phyloP scores from a whole-genome alignment of 768 basidiomycete genomes.

The Termitomyces sp. region DNA sequence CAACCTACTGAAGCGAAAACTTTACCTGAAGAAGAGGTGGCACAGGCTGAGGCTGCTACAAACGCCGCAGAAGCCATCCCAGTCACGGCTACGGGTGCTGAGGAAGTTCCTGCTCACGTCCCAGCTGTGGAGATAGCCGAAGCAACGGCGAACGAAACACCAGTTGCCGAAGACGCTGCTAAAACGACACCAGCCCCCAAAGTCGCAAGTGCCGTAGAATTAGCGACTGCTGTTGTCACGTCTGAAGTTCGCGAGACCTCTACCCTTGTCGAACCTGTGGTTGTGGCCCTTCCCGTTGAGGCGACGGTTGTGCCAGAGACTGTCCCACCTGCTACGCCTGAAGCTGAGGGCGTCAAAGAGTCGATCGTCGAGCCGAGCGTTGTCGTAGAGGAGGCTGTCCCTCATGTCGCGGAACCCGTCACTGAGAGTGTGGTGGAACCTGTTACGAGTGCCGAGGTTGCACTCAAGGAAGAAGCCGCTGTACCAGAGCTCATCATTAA shows the following conservation, averaged over 20 bases:
- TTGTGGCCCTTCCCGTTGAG: background rate
- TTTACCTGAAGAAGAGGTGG: background rate
- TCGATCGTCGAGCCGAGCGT: background rate
- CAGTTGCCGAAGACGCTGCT: background rate
- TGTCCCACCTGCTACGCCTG: background rate
- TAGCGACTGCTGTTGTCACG: background rate
- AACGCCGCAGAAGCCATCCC: background rate
- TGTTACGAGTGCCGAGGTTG: background rate
- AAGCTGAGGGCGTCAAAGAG: background rate
- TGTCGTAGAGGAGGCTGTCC: background rate
- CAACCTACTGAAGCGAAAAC: background rate
- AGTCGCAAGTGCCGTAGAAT: background rate
- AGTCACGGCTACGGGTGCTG: background rate
- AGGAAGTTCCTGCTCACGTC: background rate
- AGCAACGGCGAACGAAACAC: background rate
- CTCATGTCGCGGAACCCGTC: background rate
- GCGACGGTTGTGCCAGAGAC: background rate
- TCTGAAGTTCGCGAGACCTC: conserved; percentile 11
- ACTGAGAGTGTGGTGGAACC: background rate
- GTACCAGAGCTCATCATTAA: background rate
- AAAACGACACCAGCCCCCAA: background rate
- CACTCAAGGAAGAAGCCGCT: background rate
- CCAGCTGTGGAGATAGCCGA: background rate
- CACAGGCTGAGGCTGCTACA: background rate
- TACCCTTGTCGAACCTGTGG: background rate